Evolutionary conservation across 2,329 filamentous ascomycete species (phyloP).

Genomic region (Nigrospora oryzae): DNA sequence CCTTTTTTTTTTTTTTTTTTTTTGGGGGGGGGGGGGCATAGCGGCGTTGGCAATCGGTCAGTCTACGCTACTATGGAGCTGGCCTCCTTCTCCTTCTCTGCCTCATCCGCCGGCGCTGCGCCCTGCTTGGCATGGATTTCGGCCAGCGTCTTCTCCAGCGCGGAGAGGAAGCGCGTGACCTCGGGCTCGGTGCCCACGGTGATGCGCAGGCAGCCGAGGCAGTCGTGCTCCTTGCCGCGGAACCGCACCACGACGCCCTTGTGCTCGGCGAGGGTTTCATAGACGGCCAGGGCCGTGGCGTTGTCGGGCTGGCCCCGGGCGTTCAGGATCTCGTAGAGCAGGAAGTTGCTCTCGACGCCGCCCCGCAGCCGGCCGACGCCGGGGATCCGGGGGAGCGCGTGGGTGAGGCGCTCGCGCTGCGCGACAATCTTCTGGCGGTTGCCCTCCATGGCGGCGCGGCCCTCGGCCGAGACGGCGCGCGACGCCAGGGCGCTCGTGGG

Average conservation of each 20-base stretch:
- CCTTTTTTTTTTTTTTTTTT: too few species aligned
- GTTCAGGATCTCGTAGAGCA: conserved; percentile 83
- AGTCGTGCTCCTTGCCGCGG: conserved; percentile 85
- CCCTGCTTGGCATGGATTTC: conserved; percentile 24
- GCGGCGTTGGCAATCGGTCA: too few species aligned
- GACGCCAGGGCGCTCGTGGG: conserved; percentile 76
- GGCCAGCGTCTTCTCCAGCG: conserved; percentile 45
- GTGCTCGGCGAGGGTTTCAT: conserved; percentile 75
- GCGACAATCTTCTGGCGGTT: conserved; percentile 62
- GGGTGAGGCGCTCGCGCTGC: conserved; percentile 70
- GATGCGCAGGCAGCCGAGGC: conserved; percentile 79
- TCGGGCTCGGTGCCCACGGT: conserved; percentile 88
- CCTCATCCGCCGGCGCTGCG: not conserved
- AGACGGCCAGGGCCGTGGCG: conserved; percentile 65
- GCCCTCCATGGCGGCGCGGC: conserved; percentile 62
- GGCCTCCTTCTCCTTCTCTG: not conserved
- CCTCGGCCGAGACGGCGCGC: conserved; percentile 58
- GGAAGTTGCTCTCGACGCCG: conserved; percentile 76
- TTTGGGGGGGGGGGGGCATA: too few species aligned
- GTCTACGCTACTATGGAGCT: not conserved
- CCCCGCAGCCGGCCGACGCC: conserved; percentile 78
- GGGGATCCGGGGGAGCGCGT: conserved; percentile 62
- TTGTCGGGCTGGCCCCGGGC: conserved; percentile 69
- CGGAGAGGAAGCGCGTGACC: conserved; percentile 67
- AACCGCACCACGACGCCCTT: conserved; percentile 90